Base-by-base conservation (phyloP, 176 grass and related monocot genomes). In the sorghum (Sorghum bicolor) region DNA sequence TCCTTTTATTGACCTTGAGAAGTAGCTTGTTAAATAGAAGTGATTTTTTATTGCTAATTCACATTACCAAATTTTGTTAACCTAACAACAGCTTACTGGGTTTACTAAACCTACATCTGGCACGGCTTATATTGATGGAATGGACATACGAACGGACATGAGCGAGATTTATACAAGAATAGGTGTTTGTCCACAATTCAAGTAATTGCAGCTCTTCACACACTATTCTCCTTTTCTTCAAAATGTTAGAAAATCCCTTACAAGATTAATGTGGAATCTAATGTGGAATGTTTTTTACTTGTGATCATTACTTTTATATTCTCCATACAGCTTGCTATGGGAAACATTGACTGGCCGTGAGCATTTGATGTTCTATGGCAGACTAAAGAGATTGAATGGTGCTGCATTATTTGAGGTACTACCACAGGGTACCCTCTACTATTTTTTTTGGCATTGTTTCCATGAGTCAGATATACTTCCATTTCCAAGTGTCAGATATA, bases 141-240 rank as follows among this genome's bases (percentile, higher is more conserved):
- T 95, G 87, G 89, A 98, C 79, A 93, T 98, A 90, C 82, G 66
- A 8, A 70, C 43, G 0, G 77, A 91, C 40, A 98, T 98, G 95
- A 65, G 77, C 85, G 81, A 86, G 38, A 91, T 98, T 80, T 98
- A 98, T 77, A 84, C 86, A 78, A 83, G 84, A 82, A 95, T 98
- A 28, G 95, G 95, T 79, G 95, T 98, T 73, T 98, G 95, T 43
- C 95, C 95, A 14, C 95, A 98, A 57, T 93, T 95, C 66, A 85
- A 98, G 95, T 98, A 94, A 90, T 64, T 13, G 10, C 4, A 39
- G 10, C 22, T 6, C 12, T 40, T 14, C 36, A 40, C 10, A 25
- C 37, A 40, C 24, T 26, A 14, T 9, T 13, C 67, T 38, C 6
- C 5, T 41, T 13, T 70, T 39, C 8, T 48, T 66, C 11, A 80